phyloP scores from a whole-genome alignment of 2,329 filamentous ascomycete genomes.

The Apiospora kogelbergensis region DNA sequence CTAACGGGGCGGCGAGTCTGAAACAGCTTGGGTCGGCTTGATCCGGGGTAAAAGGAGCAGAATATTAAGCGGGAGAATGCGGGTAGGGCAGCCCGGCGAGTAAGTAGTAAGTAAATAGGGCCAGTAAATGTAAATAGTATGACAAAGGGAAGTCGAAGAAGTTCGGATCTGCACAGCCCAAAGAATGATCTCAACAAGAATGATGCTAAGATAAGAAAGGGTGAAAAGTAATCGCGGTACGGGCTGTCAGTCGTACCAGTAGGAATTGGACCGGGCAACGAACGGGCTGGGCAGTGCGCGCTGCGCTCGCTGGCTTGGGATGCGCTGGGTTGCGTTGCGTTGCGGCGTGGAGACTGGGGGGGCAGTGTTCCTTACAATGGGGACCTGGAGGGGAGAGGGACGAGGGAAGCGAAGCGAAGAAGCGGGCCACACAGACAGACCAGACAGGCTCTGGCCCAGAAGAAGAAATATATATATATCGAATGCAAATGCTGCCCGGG shows the following conservation, averaged over 20 bases:
- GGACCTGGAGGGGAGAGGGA: neutral
- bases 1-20: slow-evolving; percentile 1
- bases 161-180: slow-evolving; percentile 3
- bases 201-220: slow-evolving; percentile 6
- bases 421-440: neutral
- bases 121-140: neutral
- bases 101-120: neutral
- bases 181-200: neutral
- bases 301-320: neutral
- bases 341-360: slow-evolving; percentile 1
- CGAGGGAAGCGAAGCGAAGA: neutral
- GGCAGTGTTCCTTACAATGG: slow-evolving; percentile 2
- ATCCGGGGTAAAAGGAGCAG: neutral
- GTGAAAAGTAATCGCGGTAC: slow-evolving; percentile 7
- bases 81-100: neutral
- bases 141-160: neutral
- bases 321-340: neutral
- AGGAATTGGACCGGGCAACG: slow-evolving; percentile 1
- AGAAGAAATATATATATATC: neutral
- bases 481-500: neutral
- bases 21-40: neutral
- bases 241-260: neutral
- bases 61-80: neutral
- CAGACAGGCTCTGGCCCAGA: neutral
- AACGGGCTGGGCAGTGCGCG: neutral